Conservation (phyloP, 257 asterid genomes). For the Cordia subcordata region DNA sequence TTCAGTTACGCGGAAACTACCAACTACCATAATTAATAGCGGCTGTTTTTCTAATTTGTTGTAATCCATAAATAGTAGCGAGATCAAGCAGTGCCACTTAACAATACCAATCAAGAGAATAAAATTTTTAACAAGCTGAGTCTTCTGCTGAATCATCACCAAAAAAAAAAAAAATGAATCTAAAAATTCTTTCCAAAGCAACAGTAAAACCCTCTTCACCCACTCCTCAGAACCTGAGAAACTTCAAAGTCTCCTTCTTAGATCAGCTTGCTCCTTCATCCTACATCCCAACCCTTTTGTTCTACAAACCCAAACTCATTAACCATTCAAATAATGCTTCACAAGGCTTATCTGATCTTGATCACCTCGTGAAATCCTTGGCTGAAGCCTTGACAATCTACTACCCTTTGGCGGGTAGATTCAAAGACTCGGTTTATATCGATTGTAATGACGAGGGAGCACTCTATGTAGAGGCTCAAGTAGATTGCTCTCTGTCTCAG, state of each 20-base stretch:
- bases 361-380: slow-evolving; percentile 15
- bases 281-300: slow-evolving; percentile 22
- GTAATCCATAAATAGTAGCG: too few relatives aligned
- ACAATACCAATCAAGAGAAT: too few relatives aligned
- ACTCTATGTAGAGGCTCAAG: slow-evolving; percentile 12
- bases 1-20: too few relatives aligned
- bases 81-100: too few relatives aligned
- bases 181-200: too few relatives aligned
- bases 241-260: slow-evolving; percentile 18
- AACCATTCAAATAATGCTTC: neutral
- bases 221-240: slow-evolving; percentile 17
- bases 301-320: slow-evolving; percentile 2
- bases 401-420: slow-evolving; percentile 26
- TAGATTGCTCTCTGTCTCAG: slow-evolving; percentile 6
- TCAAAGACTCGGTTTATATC: slow-evolving; percentile 6
- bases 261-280: slow-evolving; percentile 26
- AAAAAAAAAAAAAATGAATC: too few relatives aligned
- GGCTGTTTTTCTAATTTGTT: too few relatives aligned
- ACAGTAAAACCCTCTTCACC: too few relatives aligned
- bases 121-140: too few relatives aligned
- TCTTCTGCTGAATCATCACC: too few relatives aligned
- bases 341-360: neutral
- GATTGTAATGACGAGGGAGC: slow-evolving; percentile 26
- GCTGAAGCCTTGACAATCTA: too few relatives aligned
- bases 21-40: too few relatives aligned